Percentiles rank a stretch among this genome's conserved stretches.
These are phyloP conservation scores for Persicaria tinctoria DNA, from an alignment of 148 eudicot genomes.

Conservation along the genomic window DNA sequence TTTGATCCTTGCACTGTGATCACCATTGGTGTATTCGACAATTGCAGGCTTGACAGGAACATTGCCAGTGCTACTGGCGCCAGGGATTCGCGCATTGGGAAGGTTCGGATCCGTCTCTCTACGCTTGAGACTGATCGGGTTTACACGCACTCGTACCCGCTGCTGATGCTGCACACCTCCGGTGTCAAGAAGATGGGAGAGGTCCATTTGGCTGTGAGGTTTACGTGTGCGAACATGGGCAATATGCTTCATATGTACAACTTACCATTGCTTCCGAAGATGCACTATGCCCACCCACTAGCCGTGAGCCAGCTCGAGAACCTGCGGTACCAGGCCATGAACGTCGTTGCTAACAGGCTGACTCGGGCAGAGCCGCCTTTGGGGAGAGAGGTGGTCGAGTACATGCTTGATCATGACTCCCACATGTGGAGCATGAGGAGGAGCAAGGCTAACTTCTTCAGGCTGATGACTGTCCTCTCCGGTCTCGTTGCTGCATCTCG, in stretches of 20 bases:
- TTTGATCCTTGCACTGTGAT: slow-evolving; percentile 96
- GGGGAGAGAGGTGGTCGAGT: slow-evolving; percentile 84
- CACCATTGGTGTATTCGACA: slow-evolving; percentile 82
- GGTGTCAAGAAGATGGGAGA: slow-evolving; percentile 98
- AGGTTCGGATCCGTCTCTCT: slow-evolving; percentile 76
- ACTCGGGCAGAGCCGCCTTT: slow-evolving; percentile 76
- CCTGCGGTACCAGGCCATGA: slow-evolving; percentile 72
- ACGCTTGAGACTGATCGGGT: slow-evolving; percentile 75
- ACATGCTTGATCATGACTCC: slow-evolving; percentile 90
- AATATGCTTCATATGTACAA: slow-evolving; percentile 76
- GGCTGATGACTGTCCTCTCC: slow-evolving; percentile 55
- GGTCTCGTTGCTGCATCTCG: slow-evolving; percentile 32
- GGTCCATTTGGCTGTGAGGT: slow-evolving; percentile 81
- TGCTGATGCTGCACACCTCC: slow-evolving; percentile 67
- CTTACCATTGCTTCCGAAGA: slow-evolving; percentile 65
- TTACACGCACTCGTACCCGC: slow-evolving; percentile 85
- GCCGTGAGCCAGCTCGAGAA: slow-evolving; percentile 71
- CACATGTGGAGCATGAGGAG: slow-evolving; percentile 98
- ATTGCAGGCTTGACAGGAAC: slow-evolving; percentile 55
- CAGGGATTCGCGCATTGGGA: slow-evolving; percentile 72
- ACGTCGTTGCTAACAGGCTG: slow-evolving; percentile 60
- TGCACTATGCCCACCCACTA: slow-evolving; percentile 78
- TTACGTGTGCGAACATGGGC: slow-evolving; percentile 61
- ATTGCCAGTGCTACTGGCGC: slow-evolving; percentile 16
- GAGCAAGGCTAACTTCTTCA: slow-evolving; percentile 83